Evolutionary conservation across 495 filamentous ascomycete genomes (phyloP).

Genomic region (Polyplosphaeria fusca): DNA sequence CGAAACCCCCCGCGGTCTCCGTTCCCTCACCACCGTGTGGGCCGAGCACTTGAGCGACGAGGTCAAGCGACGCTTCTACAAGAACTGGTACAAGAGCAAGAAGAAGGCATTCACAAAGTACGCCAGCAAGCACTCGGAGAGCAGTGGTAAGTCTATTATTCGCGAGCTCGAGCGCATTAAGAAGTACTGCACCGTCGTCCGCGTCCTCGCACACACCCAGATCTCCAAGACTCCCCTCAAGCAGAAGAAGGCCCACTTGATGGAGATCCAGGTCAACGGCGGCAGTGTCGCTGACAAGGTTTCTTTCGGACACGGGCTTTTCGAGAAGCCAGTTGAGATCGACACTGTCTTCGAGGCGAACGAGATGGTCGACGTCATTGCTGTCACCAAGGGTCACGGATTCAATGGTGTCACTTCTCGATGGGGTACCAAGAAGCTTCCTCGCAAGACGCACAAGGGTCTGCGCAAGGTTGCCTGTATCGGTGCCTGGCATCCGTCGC

Average conservation of each 20-base stretch:
- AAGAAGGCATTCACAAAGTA: constrained; percentile 99
- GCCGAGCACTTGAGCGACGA: constrained; percentile 98
- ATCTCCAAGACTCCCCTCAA: constrained; percentile 98
- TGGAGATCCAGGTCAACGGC: constrained; percentile 99
- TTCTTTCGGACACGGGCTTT: constrained; percentile 85
- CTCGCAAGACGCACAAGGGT: constrained; percentile 99
- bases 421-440: constrained; percentile 99
- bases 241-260: constrained; percentile 99
- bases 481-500: constrained; percentile 99
- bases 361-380: constrained; percentile 99
- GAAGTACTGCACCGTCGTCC: constrained; percentile 99
- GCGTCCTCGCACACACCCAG: constrained; percentile 98
- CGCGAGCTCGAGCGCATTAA: constrained; percentile 99
- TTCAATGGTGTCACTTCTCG: constrained; percentile 94
- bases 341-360: constrained; percentile 97
- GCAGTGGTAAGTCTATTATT: constrained; percentile 79
- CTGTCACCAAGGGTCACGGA: constrained; percentile 99
- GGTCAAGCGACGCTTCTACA: constrained; percentile 99
- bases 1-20: constrained; percentile 98
- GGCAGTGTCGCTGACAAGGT: constrained; percentile 94
- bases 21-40: constrained; percentile 99
- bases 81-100: constrained; percentile 99
- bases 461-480: constrained; percentile 99
- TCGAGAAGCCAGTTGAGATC: constrained; percentile 97
- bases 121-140: constrained; percentile 98